Evolutionary conservation across 164 flowering plant species (phyloP).

Genomic region (Buxus sempervirens): DNA sequence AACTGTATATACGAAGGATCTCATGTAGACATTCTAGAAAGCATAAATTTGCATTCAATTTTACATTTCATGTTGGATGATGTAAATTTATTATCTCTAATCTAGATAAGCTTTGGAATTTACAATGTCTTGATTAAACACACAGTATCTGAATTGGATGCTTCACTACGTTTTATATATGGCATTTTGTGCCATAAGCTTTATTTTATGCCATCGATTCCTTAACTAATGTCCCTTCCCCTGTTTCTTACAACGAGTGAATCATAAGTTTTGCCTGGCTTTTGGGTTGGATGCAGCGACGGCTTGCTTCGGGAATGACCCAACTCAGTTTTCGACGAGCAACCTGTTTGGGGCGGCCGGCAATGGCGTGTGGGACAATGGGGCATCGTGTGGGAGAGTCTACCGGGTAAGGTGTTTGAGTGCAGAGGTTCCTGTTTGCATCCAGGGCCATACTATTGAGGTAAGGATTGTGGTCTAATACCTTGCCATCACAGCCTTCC

Average conservation of each 20-base stretch:
- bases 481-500: constrained; percentile 21
- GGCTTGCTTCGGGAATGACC: constrained; percentile 39
- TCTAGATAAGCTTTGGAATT: too few species aligned
- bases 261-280: background rate
- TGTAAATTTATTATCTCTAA: too few species aligned
- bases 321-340: constrained; percentile 47
- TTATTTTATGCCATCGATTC: background rate
- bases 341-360: constrained; percentile 58
- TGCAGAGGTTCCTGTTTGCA: constrained; percentile 32
- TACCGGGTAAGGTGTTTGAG: constrained; percentile 63
- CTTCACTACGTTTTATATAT: too few species aligned
- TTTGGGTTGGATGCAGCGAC: constrained; percentile 31
- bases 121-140: too few species aligned
- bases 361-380: constrained; percentile 67
- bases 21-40: too few species aligned
- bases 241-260: too few species aligned
- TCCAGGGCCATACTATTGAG: constrained; percentile 33
- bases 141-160: too few species aligned
- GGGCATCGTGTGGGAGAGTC: constrained; percentile 63
- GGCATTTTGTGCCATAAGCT: too few species aligned
- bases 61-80: too few species aligned
- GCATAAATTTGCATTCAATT: too few species aligned
- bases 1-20: too few species aligned
- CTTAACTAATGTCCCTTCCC: too few species aligned
- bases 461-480: constrained; percentile 33